These are phyloP conservation scores for Dentipellis sp. DNA, from an alignment of 768 basidiomycete genomes.

Conservation along the genomic window DNA sequence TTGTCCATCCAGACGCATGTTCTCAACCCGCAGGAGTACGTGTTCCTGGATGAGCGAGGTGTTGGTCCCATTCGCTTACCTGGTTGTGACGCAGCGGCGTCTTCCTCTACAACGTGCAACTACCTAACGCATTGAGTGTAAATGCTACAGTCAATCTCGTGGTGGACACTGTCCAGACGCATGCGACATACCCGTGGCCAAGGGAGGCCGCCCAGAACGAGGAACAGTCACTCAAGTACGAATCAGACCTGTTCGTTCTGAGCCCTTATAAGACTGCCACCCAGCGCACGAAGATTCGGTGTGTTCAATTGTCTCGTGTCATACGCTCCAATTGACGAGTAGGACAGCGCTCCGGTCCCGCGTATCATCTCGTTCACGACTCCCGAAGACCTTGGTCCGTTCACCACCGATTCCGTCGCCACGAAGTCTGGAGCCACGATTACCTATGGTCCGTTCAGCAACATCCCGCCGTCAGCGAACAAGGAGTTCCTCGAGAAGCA, in stretches of 20 bases:
- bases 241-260: conserved; percentile 67
- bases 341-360: conserved; percentile 55
- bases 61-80: background rate
- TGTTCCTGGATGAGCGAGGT: conserved; percentile 7
- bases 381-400: conserved; percentile 49
- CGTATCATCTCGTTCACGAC: conserved; percentile 64
- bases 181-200: conserved; percentile 73
- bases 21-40: conserved; percentile 44
- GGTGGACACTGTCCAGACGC: conserved; percentile 69
- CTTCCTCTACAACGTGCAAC: conserved; percentile 48
- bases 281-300: conserved; percentile 87
- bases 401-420: conserved; percentile 49
- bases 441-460: conserved; percentile 83
- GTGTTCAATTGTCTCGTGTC: conserved; percentile 16
- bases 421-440: conserved; percentile 73
- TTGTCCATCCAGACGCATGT: conserved; percentile 43
- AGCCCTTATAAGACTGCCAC: conserved; percentile 77
- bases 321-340: background rate
- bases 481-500: conserved; percentile 44
- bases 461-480: conserved; percentile 56
- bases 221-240: conserved; percentile 72
- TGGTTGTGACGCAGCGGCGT: conserved; percentile 22
- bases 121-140: conserved; percentile 50
- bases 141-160: conserved; percentile 68
- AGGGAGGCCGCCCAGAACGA: conserved; percentile 63